Conservation (phyloP, 2,329 filamentous ascomycete genomes). For the Cyclaneusma minus region DNA sequence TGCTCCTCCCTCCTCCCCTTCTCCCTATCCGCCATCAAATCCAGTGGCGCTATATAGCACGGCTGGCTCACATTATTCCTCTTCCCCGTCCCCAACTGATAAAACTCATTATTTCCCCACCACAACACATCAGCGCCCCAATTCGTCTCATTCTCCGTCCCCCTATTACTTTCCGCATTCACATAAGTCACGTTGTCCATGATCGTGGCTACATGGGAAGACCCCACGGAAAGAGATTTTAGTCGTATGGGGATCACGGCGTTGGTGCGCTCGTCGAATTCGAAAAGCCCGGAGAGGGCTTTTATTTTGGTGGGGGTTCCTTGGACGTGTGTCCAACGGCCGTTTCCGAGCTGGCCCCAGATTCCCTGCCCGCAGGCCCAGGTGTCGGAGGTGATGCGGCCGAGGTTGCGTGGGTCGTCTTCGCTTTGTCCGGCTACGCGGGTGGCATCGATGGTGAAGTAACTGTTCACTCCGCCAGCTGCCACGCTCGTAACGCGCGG, state of each 20-base stretch:
- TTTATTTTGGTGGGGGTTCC: slow-evolving; percentile 66
- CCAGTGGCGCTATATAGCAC: slow-evolving; percentile 63
- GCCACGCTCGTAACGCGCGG: slow-evolving; percentile 62
- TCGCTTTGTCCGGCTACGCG: slow-evolving; percentile 33
- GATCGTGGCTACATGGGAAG: slow-evolving; percentile 66
- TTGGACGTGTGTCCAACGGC: slow-evolving; percentile 81
- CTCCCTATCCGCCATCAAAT: slow-evolving; percentile 44
- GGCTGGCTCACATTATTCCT: slow-evolving; percentile 66
- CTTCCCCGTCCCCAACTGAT: slow-evolving; percentile 84
- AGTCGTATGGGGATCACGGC: slow-evolving; percentile 64
- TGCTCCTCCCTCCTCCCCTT: slow-evolving; percentile 51
- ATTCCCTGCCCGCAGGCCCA: slow-evolving; percentile 84
- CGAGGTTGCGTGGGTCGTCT: slow-evolving; percentile 18
- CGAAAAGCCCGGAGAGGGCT: slow-evolving; percentile 64
- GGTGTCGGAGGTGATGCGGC: slow-evolving; percentile 54
- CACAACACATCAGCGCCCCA: slow-evolving; percentile 82
- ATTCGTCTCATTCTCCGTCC: slow-evolving; percentile 56
- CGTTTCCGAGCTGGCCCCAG: slow-evolving; percentile 67
- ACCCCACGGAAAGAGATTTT: slow-evolving; percentile 56
- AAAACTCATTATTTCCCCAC: slow-evolving; percentile 92
- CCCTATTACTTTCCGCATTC: slow-evolving; percentile 28
- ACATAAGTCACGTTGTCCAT: slow-evolving; percentile 69
- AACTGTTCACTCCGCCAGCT: slow-evolving; percentile 76
- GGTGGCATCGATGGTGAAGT: slow-evolving; percentile 70
- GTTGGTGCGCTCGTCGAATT: slow-evolving; percentile 66